Percentiles rank a stretch among this genome's conserved stretches.
Evolutionary conservation across 108 stramenopile species (phyloP).

Genomic region (Nitzschia palea): DNA sequence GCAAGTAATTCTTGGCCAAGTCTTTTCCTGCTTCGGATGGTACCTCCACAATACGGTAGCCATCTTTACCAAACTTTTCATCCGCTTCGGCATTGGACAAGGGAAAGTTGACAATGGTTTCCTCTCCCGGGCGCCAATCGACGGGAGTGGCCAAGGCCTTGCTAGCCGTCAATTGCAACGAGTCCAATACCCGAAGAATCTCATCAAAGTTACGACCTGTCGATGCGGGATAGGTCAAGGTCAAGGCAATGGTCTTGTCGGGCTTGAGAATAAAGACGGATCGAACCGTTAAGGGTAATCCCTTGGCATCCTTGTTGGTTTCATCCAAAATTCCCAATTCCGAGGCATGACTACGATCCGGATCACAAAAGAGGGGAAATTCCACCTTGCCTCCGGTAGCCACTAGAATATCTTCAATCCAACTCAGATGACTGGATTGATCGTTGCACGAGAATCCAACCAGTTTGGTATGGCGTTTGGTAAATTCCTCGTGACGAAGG

Average conservation of each 20-base stretch:
- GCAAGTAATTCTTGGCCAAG: conserved; percentile 7
- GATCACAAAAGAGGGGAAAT: conserved; percentile 51
- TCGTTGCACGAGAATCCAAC: conserved; percentile 39
- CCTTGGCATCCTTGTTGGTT: conserved; percentile 21
- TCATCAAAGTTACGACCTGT: conserved; percentile 51
- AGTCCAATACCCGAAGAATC: conserved; percentile 44
- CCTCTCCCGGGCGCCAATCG: conserved; percentile 46
- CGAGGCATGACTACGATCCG: conserved; percentile 15
- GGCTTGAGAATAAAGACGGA: conserved; percentile 40
- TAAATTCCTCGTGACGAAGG: conserved; percentile 43
- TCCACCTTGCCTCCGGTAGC: conserved; percentile 34
- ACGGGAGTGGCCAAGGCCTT: conserved; percentile 39
- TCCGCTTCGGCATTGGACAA: conserved; percentile 39
- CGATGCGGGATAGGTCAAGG: conserved; percentile 45
- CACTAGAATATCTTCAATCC: conserved; percentile 43
- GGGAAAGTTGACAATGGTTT: conserved; percentile 26
- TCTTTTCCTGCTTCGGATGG: conserved; percentile 30
- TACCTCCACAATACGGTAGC: conserved; percentile 19
- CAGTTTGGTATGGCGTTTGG: conserved; percentile 37
- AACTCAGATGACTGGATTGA: conserved; percentile 18
- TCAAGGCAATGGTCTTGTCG: conserved; percentile 44
- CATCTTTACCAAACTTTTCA: conserved; percentile 39
- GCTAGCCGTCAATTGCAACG: conserved; percentile 36
- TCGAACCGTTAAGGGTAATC: conserved; percentile 39
- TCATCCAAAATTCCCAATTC: conserved; percentile 39